These are phyloP conservation scores for Trametes sanguinea DNA, from an alignment of 768 basidiomycete genomes.

Conservation along the genomic window DNA sequence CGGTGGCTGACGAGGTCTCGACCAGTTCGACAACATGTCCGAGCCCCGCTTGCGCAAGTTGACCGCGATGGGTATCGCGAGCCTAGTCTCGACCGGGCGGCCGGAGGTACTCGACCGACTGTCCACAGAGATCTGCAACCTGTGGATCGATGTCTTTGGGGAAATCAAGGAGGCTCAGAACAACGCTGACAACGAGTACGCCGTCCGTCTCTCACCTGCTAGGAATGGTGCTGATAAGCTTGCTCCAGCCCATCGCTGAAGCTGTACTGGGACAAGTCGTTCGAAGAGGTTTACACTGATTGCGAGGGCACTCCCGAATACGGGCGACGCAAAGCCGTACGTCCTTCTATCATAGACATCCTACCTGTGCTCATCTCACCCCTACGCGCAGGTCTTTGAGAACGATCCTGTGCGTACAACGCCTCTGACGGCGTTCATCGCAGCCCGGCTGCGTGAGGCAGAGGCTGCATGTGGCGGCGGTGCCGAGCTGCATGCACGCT, in stretches of 20 bases:
- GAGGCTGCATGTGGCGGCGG: slow-evolving; percentile 61
- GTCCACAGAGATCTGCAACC: slow-evolving; percentile 74
- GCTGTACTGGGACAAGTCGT: slow-evolving; percentile 73
- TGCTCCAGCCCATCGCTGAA: slow-evolving; percentile 41
- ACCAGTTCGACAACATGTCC: slow-evolving; percentile 88
- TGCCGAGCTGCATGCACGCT: slow-evolving; percentile 57
- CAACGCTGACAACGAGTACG: slow-evolving; percentile 31
- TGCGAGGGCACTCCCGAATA: slow-evolving; percentile 75
- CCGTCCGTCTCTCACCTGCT: neutral
- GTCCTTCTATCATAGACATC: slow-evolving; percentile 14
- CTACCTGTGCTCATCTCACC: neutral
- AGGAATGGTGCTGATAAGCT: neutral
- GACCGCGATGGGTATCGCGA: slow-evolving; percentile 77
- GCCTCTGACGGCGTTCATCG: slow-evolving; percentile 64
- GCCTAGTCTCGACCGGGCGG: slow-evolving; percentile 73
- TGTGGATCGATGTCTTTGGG: slow-evolving; percentile 88
- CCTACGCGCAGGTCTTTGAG: slow-evolving; percentile 55
- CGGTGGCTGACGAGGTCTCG: neutral
- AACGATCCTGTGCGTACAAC: slow-evolving; percentile 71
- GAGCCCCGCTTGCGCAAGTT: slow-evolving; percentile 85
- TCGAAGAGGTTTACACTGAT: slow-evolving; percentile 58
- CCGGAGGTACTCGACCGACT: slow-evolving; percentile 73
- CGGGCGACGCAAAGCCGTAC: slow-evolving; percentile 70
- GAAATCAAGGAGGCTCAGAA: slow-evolving; percentile 76
- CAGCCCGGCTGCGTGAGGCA: slow-evolving; percentile 60